phyloP scores from a whole-genome alignment of 2,329 filamentous ascomycete genomes.

The Amauroascus verrucosus region DNA sequence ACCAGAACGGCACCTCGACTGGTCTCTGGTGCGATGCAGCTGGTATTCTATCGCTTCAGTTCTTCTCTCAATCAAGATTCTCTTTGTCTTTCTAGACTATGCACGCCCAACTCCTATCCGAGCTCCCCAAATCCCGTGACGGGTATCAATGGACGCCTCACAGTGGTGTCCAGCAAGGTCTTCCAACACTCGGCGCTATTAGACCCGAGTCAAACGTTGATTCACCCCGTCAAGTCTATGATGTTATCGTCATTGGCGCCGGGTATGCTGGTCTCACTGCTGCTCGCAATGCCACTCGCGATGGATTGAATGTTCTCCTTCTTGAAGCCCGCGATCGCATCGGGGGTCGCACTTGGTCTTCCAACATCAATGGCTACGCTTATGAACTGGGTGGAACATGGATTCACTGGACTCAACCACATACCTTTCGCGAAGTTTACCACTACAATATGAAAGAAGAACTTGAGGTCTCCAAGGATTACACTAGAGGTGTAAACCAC shows the following conservation, averaged over 20 bases:
- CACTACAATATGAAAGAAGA: conserved; percentile 8
- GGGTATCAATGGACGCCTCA: conserved; percentile 7
- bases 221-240: not conserved
- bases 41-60: too few species aligned
- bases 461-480: conserved; percentile 1
- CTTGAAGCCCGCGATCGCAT: conserved; percentile 10
- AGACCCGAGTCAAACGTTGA: conserved; percentile 2
- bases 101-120: not conserved
- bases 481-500: not conserved
- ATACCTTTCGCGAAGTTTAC: conserved; percentile 1
- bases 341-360: conserved; percentile 7
- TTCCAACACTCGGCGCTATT: not conserved
- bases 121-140: not conserved
- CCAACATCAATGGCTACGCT: conserved; percentile 3
- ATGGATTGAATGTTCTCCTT: conserved; percentile 3
- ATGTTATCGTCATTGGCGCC: conserved; percentile 24
- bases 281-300: conserved; percentile 13
- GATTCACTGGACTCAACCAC: conserved; percentile 6
- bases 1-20: too few species aligned
- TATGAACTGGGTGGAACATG: conserved; percentile 8
- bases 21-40: too few species aligned
- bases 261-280: conserved; percentile 27
- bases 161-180: not conserved
- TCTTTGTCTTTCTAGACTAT: not conserved
- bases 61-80: too few species aligned